A percentile compares a stretch with the other conserved stretches of the same genome.
These are phyloP conservation scores for Clarireedia paspali DNA, from an alignment of 2,329 filamentous ascomycete genomes.

Conservation along the genomic window DNA sequence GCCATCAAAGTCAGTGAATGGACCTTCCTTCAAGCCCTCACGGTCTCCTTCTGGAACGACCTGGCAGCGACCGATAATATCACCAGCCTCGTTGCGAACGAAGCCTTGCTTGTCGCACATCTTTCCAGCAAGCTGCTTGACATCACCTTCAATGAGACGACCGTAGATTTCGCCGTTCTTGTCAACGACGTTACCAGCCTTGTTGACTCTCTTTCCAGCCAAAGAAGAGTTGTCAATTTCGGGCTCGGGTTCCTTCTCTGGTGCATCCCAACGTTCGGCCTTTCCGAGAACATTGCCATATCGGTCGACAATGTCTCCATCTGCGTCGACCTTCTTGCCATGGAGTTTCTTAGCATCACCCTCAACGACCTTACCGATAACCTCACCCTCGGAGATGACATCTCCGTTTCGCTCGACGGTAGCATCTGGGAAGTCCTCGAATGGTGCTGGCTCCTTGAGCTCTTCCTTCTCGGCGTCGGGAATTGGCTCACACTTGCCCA, in stretches of 20 bases:
- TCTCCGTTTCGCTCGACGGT: constrained; percentile 45
- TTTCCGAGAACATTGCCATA: constrained; percentile 59
- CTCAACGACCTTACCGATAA: constrained; percentile 53
- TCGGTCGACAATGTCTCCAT: constrained; percentile 61
- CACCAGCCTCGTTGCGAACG: constrained; percentile 65
- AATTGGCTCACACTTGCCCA: constrained; percentile 60
- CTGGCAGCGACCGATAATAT: constrained; percentile 60
- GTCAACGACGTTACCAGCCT: constrained; percentile 56
- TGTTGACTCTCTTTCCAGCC: constrained; percentile 65
- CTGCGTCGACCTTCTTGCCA: constrained; percentile 59
- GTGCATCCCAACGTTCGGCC: constrained; percentile 58
- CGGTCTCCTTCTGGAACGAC: constrained; percentile 61
- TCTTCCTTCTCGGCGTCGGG: constrained; percentile 46
- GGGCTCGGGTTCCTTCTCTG: constrained; percentile 39
- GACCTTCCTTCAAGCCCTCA: constrained; percentile 55
- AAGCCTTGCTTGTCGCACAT: constrained; percentile 67
- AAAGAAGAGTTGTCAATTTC: constrained; percentile 49
- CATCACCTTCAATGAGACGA: constrained; percentile 59
- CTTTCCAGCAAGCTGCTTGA: constrained; percentile 55
- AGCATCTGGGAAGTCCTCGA: constrained; percentile 51
- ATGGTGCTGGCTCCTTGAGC: constrained; percentile 39
- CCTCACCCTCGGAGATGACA: constrained; percentile 43
- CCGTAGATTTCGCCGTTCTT: constrained; percentile 49
- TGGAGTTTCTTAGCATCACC: constrained; percentile 57
- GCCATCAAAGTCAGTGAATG: constrained; percentile 59